Conservation (phyloP, 768 basidiomycete genomes). For the Lactarius evosmus region DNA sequence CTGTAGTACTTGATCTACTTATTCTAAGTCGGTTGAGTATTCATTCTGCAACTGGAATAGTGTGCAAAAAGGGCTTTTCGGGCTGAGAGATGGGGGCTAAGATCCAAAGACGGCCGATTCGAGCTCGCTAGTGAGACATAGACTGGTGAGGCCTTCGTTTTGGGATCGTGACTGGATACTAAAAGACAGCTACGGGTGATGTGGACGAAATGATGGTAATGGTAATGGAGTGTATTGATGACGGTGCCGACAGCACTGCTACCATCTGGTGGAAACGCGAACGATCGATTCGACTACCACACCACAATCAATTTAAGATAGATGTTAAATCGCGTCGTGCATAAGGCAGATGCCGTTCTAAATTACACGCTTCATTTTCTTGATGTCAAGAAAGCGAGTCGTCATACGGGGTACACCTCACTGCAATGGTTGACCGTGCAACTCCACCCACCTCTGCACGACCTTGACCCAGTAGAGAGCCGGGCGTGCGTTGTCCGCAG, state of each 20-base stretch:
- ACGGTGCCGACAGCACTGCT: background rate
- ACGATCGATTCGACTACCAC: background rate
- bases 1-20: background rate
- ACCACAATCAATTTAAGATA: background rate
- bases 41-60: no score
- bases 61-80: background rate
- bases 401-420: background rate
- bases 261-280: background rate
- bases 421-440: conserved; percentile 20
- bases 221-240: no score
- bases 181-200: no score
- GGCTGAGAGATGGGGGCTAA: no score
- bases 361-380: no score
- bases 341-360: background rate
- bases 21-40: background rate
- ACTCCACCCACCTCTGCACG: conserved; percentile 24
- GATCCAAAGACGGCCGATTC: no score
- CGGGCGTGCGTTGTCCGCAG: conserved; percentile 14
- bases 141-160: background rate
- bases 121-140: no score
- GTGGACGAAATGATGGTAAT: no score
- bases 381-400: no score
- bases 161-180: background rate
- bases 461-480: conserved; percentile 25
- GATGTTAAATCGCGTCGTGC: background rate